Evolutionary conservation across 1,139 yeast genomes (phyloP).

Genomic region (Magnusiomyces tetraspermus): DNA sequence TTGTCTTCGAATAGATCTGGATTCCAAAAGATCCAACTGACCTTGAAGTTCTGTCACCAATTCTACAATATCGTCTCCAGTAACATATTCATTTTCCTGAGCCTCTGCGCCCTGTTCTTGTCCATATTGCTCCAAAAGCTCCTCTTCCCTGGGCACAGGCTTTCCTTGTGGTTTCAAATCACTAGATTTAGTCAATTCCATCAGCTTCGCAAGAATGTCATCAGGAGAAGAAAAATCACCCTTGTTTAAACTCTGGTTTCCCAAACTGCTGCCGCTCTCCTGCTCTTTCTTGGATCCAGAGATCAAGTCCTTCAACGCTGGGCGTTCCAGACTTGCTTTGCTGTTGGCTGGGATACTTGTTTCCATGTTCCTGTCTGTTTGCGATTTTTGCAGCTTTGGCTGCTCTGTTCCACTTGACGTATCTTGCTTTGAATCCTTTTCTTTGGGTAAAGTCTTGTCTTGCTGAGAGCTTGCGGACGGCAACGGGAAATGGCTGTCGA

Average conservation of each 20-base stretch:
- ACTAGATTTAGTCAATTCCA: not conserved
- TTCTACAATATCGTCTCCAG: slow-evolving; percentile 75
- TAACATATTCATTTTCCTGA: slow-evolving; percentile 37
- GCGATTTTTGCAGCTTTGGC: too few species aligned
- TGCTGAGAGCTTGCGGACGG: too few species aligned
- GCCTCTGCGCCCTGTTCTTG: slow-evolving; percentile 13
- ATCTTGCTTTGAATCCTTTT: not conserved
- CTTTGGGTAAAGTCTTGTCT: not conserved
- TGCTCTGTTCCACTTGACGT: not conserved
- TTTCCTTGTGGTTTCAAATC: not conserved
- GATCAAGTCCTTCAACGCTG: too few species aligned
- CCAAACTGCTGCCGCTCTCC: too few species aligned
- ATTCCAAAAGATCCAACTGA: slow-evolving; percentile 51
- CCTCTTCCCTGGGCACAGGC: not conserved
- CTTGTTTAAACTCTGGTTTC: too few species aligned
- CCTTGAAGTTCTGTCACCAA: slow-evolving; percentile 83
- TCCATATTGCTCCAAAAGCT: not conserved
- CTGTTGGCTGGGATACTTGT: not conserved
- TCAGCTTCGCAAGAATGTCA: not conserved
- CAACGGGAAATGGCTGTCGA: too few species aligned
- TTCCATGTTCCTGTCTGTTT: not conserved
- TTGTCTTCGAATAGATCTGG: slow-evolving; percentile 31
- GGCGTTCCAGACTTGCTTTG: not conserved
- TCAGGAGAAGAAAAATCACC: too few species aligned
- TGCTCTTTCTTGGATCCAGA: not conserved